These are phyloP conservation scores for Zygosaccharomyces bailii DNA, from an alignment of 805 yeast species.

Conservation along the genomic window DNA sequence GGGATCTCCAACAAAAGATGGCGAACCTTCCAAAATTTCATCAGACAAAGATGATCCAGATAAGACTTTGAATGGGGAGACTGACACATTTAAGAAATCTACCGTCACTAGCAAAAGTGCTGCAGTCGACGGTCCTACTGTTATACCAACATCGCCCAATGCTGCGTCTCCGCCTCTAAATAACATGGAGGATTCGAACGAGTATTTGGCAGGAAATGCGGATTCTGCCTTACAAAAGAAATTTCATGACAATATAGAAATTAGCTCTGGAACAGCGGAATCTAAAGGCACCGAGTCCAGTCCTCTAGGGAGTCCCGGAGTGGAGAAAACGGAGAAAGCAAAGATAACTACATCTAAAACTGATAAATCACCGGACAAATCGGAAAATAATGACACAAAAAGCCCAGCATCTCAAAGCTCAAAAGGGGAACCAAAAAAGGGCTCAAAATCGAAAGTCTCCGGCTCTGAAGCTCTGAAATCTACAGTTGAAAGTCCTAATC, in stretches of 20 bases:
- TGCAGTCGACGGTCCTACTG: background rate
- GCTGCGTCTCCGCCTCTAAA: background rate
- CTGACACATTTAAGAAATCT: background rate
- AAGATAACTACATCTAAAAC: background rate
- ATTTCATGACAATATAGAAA: no score
- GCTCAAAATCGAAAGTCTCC: no score
- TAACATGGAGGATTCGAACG: background rate
- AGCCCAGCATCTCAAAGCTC: no score
- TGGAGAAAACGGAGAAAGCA: background rate
- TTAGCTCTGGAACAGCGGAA: background rate
- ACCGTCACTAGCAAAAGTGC: background rate
- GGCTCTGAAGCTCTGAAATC: background rate
- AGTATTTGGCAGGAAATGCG: background rate
- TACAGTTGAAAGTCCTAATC: background rate
- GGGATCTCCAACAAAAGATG: background rate
- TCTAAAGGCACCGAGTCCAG: no score
- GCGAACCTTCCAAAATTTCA: background rate
- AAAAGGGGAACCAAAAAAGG: no score
- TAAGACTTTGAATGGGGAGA: background rate
- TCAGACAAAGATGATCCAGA: background rate
- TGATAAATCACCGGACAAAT: background rate
- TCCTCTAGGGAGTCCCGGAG: no score
- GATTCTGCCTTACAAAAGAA: background rate
- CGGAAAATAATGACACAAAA: background rate
- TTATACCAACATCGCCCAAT: conserved; percentile 1